Conservation (phyloP, 305 asterid species). For the Solanum hybrid region DNA sequence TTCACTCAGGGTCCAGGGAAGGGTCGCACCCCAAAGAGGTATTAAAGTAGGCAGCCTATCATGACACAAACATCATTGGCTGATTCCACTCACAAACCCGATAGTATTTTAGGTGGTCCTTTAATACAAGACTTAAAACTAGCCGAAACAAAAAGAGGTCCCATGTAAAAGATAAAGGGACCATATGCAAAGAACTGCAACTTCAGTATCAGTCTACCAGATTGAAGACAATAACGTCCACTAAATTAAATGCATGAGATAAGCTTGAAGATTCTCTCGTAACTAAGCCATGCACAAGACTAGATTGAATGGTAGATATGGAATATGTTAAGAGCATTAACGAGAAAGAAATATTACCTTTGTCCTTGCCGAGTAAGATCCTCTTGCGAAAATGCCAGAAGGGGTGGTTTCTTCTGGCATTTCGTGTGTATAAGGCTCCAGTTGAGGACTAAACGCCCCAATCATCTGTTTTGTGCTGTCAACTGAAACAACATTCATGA, state of each 20-base stretch:
- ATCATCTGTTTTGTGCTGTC: constrained; percentile 67
- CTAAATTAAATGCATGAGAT: background rate
- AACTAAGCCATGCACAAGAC: background rate
- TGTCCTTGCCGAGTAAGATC: constrained; percentile 61
- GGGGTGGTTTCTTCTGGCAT: constrained; percentile 77
- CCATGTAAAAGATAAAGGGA: background rate
- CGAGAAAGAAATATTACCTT: constrained; percentile 27
- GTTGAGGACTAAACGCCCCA: constrained; percentile 74
- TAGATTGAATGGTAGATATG: background rate
- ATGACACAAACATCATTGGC: background rate
- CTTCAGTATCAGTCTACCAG: background rate
- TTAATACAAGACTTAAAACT: background rate
- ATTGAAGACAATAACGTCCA: background rate
- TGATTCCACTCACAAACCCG: background rate
- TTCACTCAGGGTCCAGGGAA: background rate
- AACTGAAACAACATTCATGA: constrained; percentile 22
- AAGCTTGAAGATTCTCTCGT: background rate
- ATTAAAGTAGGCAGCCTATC: background rate
- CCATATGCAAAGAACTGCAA: background rate
- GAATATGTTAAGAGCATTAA: background rate
- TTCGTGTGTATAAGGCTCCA: constrained; percentile 55
- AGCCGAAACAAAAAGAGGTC: background rate
- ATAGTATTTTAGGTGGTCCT: background rate
- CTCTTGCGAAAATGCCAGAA: constrained; percentile 70
- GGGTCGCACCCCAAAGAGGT: background rate